These are phyloP conservation scores for Plasmodium gonderi DNA, from an alignment of 169 alveolate genomes.

Conservation along the genomic window DNA sequence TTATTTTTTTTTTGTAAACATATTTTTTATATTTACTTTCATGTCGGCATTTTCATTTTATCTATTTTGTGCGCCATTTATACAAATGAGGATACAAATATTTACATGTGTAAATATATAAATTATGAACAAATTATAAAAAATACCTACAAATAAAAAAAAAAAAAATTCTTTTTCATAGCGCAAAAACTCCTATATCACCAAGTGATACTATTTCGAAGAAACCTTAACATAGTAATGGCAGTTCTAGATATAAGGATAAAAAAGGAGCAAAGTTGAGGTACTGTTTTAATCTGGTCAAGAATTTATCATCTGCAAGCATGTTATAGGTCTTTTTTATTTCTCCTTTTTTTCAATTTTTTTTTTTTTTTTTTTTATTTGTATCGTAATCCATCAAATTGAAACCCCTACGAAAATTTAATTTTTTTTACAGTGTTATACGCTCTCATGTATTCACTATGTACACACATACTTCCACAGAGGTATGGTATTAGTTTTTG, in stretches of 20 bases:
- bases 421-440: neutral
- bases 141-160: neutral
- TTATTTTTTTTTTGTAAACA: neutral
- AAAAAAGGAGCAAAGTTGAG: conserved; percentile 18
- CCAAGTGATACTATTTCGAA: neutral
- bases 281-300: conserved; percentile 19
- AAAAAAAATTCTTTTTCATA: conserved; percentile 4
- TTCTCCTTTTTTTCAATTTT: neutral
- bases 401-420: neutral
- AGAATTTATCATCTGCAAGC: neutral
- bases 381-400: neutral
- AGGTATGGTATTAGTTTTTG: neutral
- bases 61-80: neutral
- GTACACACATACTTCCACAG: neutral
- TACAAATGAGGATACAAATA: too few species aligned
- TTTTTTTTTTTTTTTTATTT: neutral
- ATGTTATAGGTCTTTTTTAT: neutral
- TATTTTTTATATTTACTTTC: neutral
- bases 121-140: neutral
- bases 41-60: neutral
- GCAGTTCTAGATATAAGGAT: conserved; percentile 14
- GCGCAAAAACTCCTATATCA: conserved; percentile 24
- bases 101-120: neutral
- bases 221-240: conserved; percentile 3
- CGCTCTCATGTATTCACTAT: neutral